Percentiles rank a stretch among this genome's conserved stretches.
Evolutionary conservation across 2,329 filamentous ascomycete genomes (phyloP).

Genomic region (Aspergillus thermomutatus): DNA sequence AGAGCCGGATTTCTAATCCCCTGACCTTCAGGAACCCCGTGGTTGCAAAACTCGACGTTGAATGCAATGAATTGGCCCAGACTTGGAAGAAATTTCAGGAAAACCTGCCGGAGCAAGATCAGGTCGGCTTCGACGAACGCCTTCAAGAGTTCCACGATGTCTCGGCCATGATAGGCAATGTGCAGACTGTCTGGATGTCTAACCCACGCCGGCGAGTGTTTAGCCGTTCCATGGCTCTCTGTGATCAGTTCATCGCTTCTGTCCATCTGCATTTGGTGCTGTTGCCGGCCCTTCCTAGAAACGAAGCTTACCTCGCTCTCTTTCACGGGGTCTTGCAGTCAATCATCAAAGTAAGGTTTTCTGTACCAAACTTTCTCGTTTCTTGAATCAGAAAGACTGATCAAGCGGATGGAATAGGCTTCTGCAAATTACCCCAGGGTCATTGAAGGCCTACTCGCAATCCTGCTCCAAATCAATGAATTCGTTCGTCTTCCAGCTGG

Average conservation of each 20-base stretch:
- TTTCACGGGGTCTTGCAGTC: constrained; percentile 37
- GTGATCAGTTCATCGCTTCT: constrained; percentile 27
- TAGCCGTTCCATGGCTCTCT: constrained; percentile 23
- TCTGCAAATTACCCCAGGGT: constrained; percentile 33
- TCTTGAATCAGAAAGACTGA: neutral
- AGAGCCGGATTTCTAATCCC: neutral
- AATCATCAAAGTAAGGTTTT: constrained; percentile 30
- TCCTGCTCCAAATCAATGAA: constrained; percentile 32
- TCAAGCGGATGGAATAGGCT: constrained; percentile 22
- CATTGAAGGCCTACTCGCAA: constrained; percentile 32
- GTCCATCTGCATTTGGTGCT: constrained; percentile 26
- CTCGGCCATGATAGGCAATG: constrained; percentile 21
- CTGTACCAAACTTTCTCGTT: neutral
- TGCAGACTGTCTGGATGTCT: constrained; percentile 29
- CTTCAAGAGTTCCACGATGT: constrained; percentile 29
- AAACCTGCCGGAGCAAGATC: constrained; percentile 25
- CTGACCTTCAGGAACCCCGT: constrained; percentile 21
- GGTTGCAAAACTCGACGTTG: constrained; percentile 35
- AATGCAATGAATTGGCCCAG: constrained; percentile 36
- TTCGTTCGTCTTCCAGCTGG: constrained; percentile 19
- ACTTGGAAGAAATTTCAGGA: constrained; percentile 36
- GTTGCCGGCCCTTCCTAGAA: constrained; percentile 25
- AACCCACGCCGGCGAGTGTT: constrained; percentile 24
- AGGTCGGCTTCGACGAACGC: constrained; percentile 26
- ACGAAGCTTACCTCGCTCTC: constrained; percentile 27